These are phyloP conservation scores for Psilocybe cyanescens DNA, from an alignment of 768 basidiomycete species.

Conservation along the genomic window DNA sequence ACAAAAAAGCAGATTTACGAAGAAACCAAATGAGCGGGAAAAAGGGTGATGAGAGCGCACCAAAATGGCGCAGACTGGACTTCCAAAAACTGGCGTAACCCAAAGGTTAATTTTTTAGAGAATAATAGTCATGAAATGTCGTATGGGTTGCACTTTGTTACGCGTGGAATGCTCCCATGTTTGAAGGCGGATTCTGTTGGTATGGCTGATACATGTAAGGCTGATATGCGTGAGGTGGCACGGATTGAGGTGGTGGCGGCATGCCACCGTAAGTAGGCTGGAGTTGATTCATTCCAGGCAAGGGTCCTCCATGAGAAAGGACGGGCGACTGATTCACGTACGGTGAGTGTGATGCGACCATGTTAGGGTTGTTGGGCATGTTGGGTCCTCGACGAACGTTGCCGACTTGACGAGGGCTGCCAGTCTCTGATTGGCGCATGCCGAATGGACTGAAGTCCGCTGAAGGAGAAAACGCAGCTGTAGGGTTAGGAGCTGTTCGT, in stretches of 20 bases:
- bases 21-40: conserved; percentile 29
- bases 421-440: conserved; percentile 48
- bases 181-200: conserved; percentile 70
- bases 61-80: conserved; percentile 20
- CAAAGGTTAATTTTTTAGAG: conserved; percentile 26
- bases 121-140: conserved; percentile 49
- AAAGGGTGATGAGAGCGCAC: conserved; percentile 22
- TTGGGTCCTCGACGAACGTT: conserved; percentile 52
- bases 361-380: conserved; percentile 51
- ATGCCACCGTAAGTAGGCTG: conserved; percentile 68
- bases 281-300: conserved; percentile 68
- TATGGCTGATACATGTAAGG: conserved; percentile 87
- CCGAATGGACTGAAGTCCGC: conserved; percentile 57
- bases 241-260: conserved; percentile 59
- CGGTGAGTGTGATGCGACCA: conserved; percentile 46
- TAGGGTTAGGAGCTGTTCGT: conserved; percentile 36
- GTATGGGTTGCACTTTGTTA: conserved; percentile 42
- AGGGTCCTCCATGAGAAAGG: conserved; percentile 55
- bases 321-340: conserved; percentile 68
- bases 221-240: conserved; percentile 73
- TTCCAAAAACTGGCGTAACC: conserved; percentile 27
- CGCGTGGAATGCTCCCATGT: conserved; percentile 79
- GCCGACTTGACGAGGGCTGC: conserved; percentile 46
- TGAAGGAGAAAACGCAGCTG: conserved; percentile 40
- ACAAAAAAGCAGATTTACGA: conserved; percentile 31